phyloP scores from a whole-genome alignment of 768 basidiomycete genomes.

The Lentinula detonsa region DNA sequence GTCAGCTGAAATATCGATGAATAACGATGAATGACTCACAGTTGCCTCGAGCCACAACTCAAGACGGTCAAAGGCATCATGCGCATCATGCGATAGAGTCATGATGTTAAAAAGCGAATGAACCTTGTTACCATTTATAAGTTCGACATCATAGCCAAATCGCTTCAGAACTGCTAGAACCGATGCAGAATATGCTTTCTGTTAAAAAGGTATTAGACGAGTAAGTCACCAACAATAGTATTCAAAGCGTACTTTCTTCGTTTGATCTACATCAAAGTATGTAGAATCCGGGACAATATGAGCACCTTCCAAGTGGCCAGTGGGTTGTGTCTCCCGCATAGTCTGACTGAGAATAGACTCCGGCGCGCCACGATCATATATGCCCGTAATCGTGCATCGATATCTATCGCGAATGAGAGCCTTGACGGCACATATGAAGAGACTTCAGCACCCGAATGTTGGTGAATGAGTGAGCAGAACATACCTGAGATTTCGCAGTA shows the following conservation, averaged over 20 bases:
- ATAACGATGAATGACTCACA: slow-evolving; percentile 9
- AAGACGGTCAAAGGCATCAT: slow-evolving; percentile 20
- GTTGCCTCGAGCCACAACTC: slow-evolving; percentile 25
- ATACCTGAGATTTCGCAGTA: too few relatives aligned
- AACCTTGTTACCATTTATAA: slow-evolving; percentile 21
- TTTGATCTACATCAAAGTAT: slow-evolving; percentile 6
- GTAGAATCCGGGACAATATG: slow-evolving; percentile 24
- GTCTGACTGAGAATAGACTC: too few relatives aligned
- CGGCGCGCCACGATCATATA: too few relatives aligned
- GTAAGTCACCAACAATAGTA: slow-evolving; percentile 1
- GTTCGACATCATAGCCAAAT: slow-evolving; percentile 19
- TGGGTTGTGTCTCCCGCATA: too few relatives aligned
- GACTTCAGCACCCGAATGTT: slow-evolving; percentile 13
- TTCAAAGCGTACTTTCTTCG: slow-evolving; percentile 12
- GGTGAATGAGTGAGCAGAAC: background rate
- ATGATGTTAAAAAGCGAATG: slow-evolving; percentile 26
- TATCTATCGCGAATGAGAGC: too few relatives aligned
- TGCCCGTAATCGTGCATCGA: too few relatives aligned
- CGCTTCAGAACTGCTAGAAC: slow-evolving; percentile 19
- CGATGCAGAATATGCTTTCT: slow-evolving; percentile 18
- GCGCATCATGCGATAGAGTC: slow-evolving; percentile 17
- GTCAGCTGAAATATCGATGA: background rate
- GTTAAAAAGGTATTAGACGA: slow-evolving; percentile 5
- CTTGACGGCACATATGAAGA: background rate
- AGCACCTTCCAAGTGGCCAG: slow-evolving; percentile 7